A percentile compares a stretch with the other conserved stretches of the same genome.
These are phyloP conservation scores for Suillus bovinus DNA, from an alignment of 768 basidiomycete species.

Conservation along the genomic window DNA sequence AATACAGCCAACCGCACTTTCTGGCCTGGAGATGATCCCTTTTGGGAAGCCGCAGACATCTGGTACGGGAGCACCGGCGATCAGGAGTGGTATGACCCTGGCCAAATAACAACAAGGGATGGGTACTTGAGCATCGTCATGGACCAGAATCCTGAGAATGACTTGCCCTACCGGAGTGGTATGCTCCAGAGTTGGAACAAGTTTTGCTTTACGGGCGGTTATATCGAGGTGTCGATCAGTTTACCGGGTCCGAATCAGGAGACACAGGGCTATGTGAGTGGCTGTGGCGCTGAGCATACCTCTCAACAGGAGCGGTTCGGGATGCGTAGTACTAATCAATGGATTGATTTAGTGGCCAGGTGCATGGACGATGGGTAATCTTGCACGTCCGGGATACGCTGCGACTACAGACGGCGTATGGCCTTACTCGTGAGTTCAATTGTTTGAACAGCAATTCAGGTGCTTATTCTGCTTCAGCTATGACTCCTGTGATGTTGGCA, in stretches of 20 bases:
- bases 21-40: slow-evolving; percentile 63
- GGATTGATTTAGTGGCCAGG: slow-evolving; percentile 66
- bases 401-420: slow-evolving; percentile 81
- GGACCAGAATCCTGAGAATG: slow-evolving; percentile 54
- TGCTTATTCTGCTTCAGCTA: slow-evolving; percentile 35
- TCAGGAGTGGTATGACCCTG: slow-evolving; percentile 75
- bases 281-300: not conserved
- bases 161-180: slow-evolving; percentile 63
- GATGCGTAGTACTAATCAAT: not conserved
- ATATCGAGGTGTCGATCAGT: slow-evolving; percentile 63
- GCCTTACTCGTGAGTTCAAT: slow-evolving; percentile 67
- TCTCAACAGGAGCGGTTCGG: not conserved
- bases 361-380: slow-evolving; percentile 88
- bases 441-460: not conserved
- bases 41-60: slow-evolving; percentile 69
- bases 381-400: slow-evolving; percentile 78
- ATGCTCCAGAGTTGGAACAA: slow-evolving; percentile 94
- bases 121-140: slow-evolving; percentile 72
- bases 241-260: slow-evolving; percentile 60
- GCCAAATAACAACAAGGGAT: slow-evolving; percentile 61
- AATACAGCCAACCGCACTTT: slow-evolving; percentile 52
- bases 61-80: slow-evolving; percentile 76
- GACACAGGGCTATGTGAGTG: slow-evolving; percentile 47
- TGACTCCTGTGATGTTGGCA: slow-evolving; percentile 59
- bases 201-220: slow-evolving; percentile 80